A percentile compares a stretch with the other conserved stretches of the same genome.
These are phyloP conservation scores for Gaertneriomyces semiglobifer DNA, from an alignment of 192 early-diverging fungal species.

Conservation along the genomic window DNA sequence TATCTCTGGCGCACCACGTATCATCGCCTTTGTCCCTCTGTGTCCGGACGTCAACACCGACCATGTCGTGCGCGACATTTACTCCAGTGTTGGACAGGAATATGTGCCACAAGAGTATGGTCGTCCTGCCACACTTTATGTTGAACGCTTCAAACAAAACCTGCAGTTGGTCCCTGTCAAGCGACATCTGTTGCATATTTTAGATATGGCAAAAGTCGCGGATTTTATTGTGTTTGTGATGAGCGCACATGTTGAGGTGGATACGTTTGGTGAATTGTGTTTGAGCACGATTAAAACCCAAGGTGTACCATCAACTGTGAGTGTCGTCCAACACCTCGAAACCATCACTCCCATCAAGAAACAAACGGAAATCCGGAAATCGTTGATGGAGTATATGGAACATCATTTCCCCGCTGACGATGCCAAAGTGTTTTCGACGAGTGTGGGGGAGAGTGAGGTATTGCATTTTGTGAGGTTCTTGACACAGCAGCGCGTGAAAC, in stretches of 20 bases:
- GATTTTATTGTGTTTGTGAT: slow-evolving; percentile 86
- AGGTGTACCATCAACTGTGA: slow-evolving; percentile 74
- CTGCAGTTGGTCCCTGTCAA: slow-evolving; percentile 74
- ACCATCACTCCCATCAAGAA: slow-evolving; percentile 65
- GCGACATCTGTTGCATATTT: slow-evolving; percentile 77
- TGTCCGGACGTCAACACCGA: slow-evolving; percentile 70
- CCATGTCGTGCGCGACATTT: slow-evolving; percentile 45
- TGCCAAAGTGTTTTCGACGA: slow-evolving; percentile 65
- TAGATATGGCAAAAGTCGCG: slow-evolving; percentile 87
- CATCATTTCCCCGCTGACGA: slow-evolving; percentile 82
- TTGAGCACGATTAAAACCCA: slow-evolving; percentile 83
- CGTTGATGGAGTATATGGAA: slow-evolving; percentile 75
- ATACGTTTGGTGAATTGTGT: slow-evolving; percentile 83
- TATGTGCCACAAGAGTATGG: neutral
- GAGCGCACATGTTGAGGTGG: slow-evolving; percentile 88
- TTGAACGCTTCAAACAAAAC: slow-evolving; percentile 85
- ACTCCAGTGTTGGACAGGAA: slow-evolving; percentile 28
- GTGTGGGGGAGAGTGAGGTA: slow-evolving; percentile 43
- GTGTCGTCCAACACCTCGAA: slow-evolving; percentile 72
- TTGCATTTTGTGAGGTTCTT: slow-evolving; percentile 72
- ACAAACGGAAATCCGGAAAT: slow-evolving; percentile 71
- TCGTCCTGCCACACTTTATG: slow-evolving; percentile 5
- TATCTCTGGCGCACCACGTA: slow-evolving; percentile 77
- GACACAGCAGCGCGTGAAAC: slow-evolving; percentile 72
- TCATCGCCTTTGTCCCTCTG: slow-evolving; percentile 84